These are phyloP conservation scores for Dryas octopetala DNA, from an alignment of 306 rosid species.

Conservation along the genomic window DNA sequence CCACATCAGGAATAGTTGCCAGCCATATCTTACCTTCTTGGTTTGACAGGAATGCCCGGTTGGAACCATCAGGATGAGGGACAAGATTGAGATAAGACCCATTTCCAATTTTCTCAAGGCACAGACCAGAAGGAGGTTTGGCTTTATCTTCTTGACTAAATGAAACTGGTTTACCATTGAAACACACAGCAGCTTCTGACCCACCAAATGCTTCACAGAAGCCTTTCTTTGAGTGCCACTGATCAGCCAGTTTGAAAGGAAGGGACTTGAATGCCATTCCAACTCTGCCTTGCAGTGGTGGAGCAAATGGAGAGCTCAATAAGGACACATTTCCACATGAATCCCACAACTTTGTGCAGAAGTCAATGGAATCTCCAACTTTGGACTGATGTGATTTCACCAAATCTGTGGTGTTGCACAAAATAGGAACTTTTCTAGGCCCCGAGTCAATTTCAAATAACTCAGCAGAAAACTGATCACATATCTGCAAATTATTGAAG, in stretches of 20 bases:
- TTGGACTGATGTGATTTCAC: constrained; percentile 18
- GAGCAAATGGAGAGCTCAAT: constrained; percentile 28
- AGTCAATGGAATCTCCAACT: constrained; percentile 9
- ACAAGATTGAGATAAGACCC: constrained; percentile 39
- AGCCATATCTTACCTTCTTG: constrained; percentile 42
- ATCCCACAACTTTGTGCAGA: constrained; percentile 34
- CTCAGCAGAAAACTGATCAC: constrained; percentile 32
- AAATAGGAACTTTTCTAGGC: constrained; percentile 24
- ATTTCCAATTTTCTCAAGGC: constrained; percentile 48
- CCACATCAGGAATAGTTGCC: constrained; percentile 32
- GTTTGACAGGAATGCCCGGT: constrained; percentile 34
- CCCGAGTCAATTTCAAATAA: constrained; percentile 16
- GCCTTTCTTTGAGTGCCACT: constrained; percentile 16
- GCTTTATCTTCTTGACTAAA: constrained; percentile 8
- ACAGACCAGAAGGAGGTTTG: constrained; percentile 28
- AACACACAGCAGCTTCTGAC: constrained; percentile 16
- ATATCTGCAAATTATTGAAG: constrained; percentile 20
- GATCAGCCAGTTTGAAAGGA: constrained; percentile 23
- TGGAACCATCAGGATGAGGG: constrained; percentile 51
- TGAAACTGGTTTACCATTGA: constrained; percentile 23
- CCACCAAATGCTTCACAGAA: constrained; percentile 36
- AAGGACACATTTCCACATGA: constrained; percentile 24
- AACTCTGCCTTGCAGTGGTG: constrained; percentile 21
- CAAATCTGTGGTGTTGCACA: constrained; percentile 26
- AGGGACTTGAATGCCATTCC: background rate